Percentiles rank a stretch among this genome's conserved stretches.
phyloP scores from a whole-genome alignment of 2,329 filamentous ascomycete species.

The Epichloe uncinata region DNA sequence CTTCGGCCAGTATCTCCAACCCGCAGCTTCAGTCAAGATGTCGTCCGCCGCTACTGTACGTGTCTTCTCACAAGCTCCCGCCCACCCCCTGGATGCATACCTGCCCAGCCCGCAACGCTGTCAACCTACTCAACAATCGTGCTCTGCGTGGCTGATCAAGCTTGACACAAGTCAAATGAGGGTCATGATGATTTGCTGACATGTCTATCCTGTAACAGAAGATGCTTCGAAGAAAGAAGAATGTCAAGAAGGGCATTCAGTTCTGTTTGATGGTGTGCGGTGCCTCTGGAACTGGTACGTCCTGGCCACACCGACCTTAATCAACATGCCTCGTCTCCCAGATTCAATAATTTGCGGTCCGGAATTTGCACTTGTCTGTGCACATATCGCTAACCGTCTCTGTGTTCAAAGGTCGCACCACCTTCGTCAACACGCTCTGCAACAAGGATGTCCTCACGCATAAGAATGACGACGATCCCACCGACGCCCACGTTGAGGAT shows the following conservation, averaged over 20 bases:
- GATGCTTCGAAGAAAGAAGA: constrained; percentile 99
- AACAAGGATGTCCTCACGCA: constrained; percentile 81
- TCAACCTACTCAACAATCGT: constrained; percentile 1
- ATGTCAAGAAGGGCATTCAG: constrained; percentile 99
- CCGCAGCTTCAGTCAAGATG: constrained; percentile 10
- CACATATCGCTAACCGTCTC: neutral
- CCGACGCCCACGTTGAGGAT: constrained; percentile 82
- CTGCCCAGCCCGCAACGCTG: neutral
- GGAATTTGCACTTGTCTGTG: neutral
- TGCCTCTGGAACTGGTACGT: constrained; percentile 91
- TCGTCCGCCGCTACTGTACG: constrained; percentile 13
- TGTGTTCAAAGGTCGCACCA: constrained; percentile 62
- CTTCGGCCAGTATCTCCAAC: constrained; percentile 5
- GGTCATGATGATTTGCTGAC: constrained; percentile 15
- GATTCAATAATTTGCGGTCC: neutral
- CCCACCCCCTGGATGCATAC: constrained; percentile 1
- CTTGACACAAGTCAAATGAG: neutral
- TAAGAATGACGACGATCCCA: constrained; percentile 87
- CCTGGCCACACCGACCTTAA: neutral
- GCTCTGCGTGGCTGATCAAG: constrained; percentile 4
- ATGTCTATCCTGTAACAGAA: constrained; percentile 38
- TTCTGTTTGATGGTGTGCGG: constrained; percentile 99
- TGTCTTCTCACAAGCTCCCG: constrained; percentile 4
- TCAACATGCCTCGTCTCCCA: neutral
- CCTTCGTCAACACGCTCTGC: constrained; percentile 98